These are phyloP conservation scores for Cercospora sesami DNA, from an alignment of 2,329 filamentous ascomycete species.

Conservation along the genomic window DNA sequence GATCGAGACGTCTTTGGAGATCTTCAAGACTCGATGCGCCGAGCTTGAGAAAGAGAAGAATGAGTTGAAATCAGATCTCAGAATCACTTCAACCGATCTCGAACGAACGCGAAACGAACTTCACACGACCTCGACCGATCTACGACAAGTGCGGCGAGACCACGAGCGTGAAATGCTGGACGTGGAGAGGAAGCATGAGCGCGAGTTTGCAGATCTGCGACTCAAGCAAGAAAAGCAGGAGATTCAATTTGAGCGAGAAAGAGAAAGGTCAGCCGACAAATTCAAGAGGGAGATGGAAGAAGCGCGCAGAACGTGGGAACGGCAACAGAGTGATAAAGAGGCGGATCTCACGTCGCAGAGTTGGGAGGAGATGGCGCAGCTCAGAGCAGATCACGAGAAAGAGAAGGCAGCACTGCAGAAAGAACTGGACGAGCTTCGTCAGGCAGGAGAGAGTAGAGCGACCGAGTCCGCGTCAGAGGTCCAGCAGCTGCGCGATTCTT, in stretches of 20 bases:
- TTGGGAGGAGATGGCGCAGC: constrained; percentile 65
- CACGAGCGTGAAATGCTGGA: constrained; percentile 38
- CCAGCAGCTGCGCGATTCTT: constrained; percentile 40
- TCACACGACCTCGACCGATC: constrained; percentile 37
- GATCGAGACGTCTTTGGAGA: constrained; percentile 70
- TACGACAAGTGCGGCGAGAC: constrained; percentile 37
- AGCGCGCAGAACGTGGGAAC: constrained; percentile 46
- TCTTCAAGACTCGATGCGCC: constrained; percentile 65
- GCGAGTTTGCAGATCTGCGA: constrained; percentile 30
- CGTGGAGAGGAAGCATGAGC: constrained; percentile 34
- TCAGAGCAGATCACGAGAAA: constrained; percentile 63
- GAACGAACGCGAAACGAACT: constrained; percentile 42
- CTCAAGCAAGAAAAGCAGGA: constrained; percentile 35
- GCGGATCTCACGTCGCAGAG: constrained; percentile 62
- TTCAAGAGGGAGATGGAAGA: constrained; percentile 54
- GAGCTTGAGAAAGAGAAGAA: constrained; percentile 35
- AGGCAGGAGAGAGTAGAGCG: constrained; percentile 58
- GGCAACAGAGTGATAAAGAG: constrained; percentile 53
- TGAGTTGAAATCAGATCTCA: constrained; percentile 54
- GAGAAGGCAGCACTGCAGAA: constrained; percentile 65
- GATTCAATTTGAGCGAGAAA: constrained; percentile 39
- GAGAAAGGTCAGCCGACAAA: constrained; percentile 57
- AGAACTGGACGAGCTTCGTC: constrained; percentile 51
- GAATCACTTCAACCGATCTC: constrained; percentile 65
- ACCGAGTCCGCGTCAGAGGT: constrained; percentile 53